These are phyloP conservation scores for Tylopilus balloui DNA, from an alignment of 768 basidiomycete species.

Conservation along the genomic window DNA sequence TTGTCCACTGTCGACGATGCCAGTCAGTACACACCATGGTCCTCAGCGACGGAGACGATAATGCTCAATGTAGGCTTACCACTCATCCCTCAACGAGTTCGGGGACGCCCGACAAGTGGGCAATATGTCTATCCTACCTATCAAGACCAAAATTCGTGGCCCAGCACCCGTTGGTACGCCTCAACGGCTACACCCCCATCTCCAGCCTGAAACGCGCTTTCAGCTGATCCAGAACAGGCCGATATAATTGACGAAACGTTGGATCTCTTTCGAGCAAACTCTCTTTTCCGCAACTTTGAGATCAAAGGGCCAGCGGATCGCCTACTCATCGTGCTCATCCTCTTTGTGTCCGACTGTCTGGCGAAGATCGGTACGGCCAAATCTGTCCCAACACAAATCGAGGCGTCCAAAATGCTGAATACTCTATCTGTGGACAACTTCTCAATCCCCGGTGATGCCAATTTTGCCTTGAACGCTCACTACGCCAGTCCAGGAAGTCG, in stretches of 20 bases:
- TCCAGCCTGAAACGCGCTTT: conserved; percentile 10
- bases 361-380: conserved; percentile 77
- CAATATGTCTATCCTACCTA: conserved; percentile 85
- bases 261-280: conserved; percentile 97
- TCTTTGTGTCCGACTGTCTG: conserved; percentile 96
- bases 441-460: conserved; percentile 92
- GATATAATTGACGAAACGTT: conserved; percentile 97
- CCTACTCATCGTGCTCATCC: conserved; percentile 92
- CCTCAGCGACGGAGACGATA: conserved; percentile 1
- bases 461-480: conserved; percentile 88
- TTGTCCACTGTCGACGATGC: conserved; percentile 37
- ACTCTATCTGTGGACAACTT: conserved; percentile 94
- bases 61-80: conserved; percentile 70
- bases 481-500: conserved; percentile 78
- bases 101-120: conserved; percentile 80
- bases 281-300: conserved; percentile 98
- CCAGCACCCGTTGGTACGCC: conserved; percentile 76
- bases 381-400: conserved; percentile 67
- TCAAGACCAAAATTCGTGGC: conserved; percentile 87
- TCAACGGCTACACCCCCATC: conserved; percentile 3
- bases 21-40: conserved; percentile 39
- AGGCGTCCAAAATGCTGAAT: conserved; percentile 83
- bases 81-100: conserved; percentile 88
- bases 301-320: conserved; percentile 98
- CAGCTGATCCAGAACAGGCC: conserved; percentile 72